Evolutionary conservation across 805 yeast species (phyloP).

Genomic region (Zygotorulaspora chibaensis): DNA sequence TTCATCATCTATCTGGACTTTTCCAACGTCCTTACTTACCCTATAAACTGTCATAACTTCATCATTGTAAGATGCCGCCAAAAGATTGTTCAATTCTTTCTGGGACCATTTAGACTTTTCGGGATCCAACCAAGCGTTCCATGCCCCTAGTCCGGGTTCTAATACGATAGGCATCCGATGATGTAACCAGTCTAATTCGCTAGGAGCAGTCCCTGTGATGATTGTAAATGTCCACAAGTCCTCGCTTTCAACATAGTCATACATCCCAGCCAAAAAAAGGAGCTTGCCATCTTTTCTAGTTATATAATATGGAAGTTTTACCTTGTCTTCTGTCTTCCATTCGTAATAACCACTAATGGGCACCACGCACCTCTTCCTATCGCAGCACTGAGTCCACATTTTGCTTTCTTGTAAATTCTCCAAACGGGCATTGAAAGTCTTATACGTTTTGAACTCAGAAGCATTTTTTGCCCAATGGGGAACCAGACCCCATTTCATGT

Average conservation of each 20-base stretch:
- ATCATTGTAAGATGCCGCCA: conserved; percentile 38
- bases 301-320: conserved; percentile 63
- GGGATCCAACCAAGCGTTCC: conserved; percentile 60
- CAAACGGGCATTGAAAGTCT: conserved; percentile 68
- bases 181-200: conserved; percentile 64
- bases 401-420: conserved; percentile 49
- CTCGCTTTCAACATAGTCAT: conserved; percentile 22
- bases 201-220: conserved; percentile 67
- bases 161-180: conserved; percentile 72
- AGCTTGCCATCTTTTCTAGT: conserved; percentile 48
- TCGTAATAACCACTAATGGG: conserved; percentile 85
- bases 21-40: conserved; percentile 65
- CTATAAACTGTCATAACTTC: conserved; percentile 46
- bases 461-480: conserved; percentile 57
- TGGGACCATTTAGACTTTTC: conserved; percentile 37
- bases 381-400: conserved; percentile 54
- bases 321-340: conserved; percentile 48
- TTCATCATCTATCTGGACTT: conserved; percentile 43
- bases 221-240: conserved; percentile 55
- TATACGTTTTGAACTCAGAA: conserved; percentile 35
- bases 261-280: conserved; percentile 64
- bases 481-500: conserved; percentile 78
- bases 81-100: conserved; percentile 37
- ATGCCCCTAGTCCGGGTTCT: conserved; percentile 51
- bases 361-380: conserved; percentile 60